Conservation (phyloP, 1,139 yeast species). For the Diutina catenulata region DNA sequence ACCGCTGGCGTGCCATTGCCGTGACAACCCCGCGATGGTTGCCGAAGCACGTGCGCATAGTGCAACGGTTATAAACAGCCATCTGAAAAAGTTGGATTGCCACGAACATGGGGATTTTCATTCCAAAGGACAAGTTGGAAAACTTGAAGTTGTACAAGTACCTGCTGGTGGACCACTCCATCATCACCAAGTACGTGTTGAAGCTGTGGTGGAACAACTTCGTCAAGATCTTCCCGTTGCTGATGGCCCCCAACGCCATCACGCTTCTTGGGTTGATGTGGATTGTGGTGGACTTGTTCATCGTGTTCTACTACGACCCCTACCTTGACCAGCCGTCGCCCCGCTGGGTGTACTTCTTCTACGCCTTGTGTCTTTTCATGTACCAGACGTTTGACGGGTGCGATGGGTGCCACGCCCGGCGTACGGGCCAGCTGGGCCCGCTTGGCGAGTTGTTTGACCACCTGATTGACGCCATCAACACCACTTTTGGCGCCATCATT, state of each 20-base stretch:
- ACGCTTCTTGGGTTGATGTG: conserved; percentile 71
- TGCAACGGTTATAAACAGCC: no score
- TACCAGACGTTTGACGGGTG: conserved; percentile 96
- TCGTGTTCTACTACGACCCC: conserved; percentile 70
- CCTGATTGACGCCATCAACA: conserved; percentile 83
- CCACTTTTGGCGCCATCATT: conserved; percentile 65
- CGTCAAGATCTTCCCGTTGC: conserved; percentile 63
- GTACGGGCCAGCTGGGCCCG: conserved; percentile 92
- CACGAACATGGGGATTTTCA: conserved; percentile 66
- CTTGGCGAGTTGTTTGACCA: conserved; percentile 92
- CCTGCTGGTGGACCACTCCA: conserved; percentile 70
- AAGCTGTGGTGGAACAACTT: conserved; percentile 73
- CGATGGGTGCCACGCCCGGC: conserved; percentile 88
- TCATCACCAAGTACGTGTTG: conserved; percentile 60
- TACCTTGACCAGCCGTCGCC: conserved; percentile 49
- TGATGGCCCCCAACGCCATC: conserved; percentile 84
- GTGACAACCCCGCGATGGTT: no score
- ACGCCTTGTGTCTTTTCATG: conserved; percentile 76
- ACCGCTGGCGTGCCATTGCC: no score
- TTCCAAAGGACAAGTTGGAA: conserved; percentile 46
- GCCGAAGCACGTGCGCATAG: no score
- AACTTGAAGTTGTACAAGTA: conserved; percentile 62
- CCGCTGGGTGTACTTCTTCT: conserved; percentile 70
- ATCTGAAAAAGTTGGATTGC: no score
- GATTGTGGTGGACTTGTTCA: conserved; percentile 48